Evolutionary conservation across 352 stramenopile genomes (phyloP), one percentile per base, ranked within the genome.

Genomic region (Phytophthora agathidicida): DNA sequence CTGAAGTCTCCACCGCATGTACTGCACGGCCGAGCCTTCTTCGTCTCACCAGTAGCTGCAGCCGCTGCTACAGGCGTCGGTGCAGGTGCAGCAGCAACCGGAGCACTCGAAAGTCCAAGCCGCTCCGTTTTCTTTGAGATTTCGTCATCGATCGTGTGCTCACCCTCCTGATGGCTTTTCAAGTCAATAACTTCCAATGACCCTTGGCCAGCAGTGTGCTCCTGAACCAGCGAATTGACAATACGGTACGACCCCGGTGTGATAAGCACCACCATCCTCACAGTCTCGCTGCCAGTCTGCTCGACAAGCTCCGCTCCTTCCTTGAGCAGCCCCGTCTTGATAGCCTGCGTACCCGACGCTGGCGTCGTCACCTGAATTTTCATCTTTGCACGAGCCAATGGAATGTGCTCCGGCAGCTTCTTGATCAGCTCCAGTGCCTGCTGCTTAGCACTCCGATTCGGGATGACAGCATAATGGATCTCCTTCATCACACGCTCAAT

Each of bases 361-460:
- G 89, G 73, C 0, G 86, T 77, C 14, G 90, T 81, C 19, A 96
- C 77, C 57, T 89, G 80, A 36, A 98, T 84, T 71, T 97, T 92
- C 98, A 99, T 99, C 68, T 98, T 98, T 17, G 97, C 97, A 35
- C 98, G 83, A 45, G 96, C 89, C 59, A 99, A 96, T 14, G 95
- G 91, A 62, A 99, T 95, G 38, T 98, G 83, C 23, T 83, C 69
- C 14, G 88, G 73, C 19, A 99, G 78, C 50, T 93, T 88, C 68
- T 96, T 97, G 58, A 99, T 98, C 37, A 98, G 90, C 71, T 99
- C 96, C 27, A 99, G 79, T 56, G 93, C 94, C 75, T 98, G 96
- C 64, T 98, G 91, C 83, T 99, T 99, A 20, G 97, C 86, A 52
- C 86, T 94, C 28, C 94, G 88, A 48, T 97, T 98, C 7, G 95